Base-by-base conservation (phyloP, 306 rosid genomes). In the Quercus wislizeni region DNA sequence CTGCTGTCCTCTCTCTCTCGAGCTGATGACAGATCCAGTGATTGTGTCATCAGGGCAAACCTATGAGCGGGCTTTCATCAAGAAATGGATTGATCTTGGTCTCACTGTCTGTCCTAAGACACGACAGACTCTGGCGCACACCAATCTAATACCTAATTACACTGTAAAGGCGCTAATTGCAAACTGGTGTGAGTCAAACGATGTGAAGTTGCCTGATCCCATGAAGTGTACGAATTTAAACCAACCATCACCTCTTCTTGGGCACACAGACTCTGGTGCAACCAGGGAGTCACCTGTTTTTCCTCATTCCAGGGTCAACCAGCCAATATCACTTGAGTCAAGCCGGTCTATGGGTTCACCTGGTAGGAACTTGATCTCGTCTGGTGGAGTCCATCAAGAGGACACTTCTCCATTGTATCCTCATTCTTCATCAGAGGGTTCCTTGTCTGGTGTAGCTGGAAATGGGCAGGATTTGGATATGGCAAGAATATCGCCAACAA, bases 21-120 rank as follows among this genome's bases (percentile, higher is more conserved):
- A 96, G 89, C 89, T 96, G 84, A 96, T 96, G 99, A 96, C 92
- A 17, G 99, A 96, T 89, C 99, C 99, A 1, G 97, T 96, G 71
- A 96, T 96, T 56, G 99, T 96, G 87, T 95, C 98, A 57, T 96
- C 99, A 27, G 99, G 99, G 78, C 99, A 96, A 87, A 96, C 99
- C 46, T 96, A 96, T 78, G 99, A 96, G 88, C 90, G 96, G 73
- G 84, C 85, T 71, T 96, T 88, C 86, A 96, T 96, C 68, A 93
- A 89, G 86, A 89, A 89, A 71, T 96, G 99, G 99, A 96, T 96
- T 81, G 92, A 88, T 86, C 87, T 91, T 67, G 97, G 94, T 63
- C 93, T 96, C 75, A 90, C 92, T 20, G 96, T 96, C 82, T 96
- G 99, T 86, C 99, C 99, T 5, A 96, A 93, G 93, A 96, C 99